phyloP scores from a whole-genome alignment of 1,284 basidiomycete genomes.

The Ceratorhiza oryzae-sativae region DNA sequence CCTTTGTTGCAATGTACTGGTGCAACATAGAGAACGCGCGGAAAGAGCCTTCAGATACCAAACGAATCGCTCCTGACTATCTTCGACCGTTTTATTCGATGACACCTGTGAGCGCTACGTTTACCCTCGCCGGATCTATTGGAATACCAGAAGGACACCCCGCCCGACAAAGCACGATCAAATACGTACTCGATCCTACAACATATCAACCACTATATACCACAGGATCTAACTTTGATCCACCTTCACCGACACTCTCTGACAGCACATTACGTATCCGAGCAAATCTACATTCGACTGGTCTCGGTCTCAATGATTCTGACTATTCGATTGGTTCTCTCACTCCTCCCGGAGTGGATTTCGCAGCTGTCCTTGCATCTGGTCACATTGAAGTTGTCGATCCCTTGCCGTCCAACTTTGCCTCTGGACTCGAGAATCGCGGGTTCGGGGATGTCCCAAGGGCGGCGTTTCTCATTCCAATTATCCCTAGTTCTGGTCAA shows the following conservation, averaged over 20 bases:
- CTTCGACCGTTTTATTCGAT: neutral
- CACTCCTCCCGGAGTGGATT: neutral
- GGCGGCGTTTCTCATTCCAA: slow-evolving; percentile 2
- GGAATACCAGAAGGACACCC: slow-evolving; percentile 40
- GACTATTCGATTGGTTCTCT: neutral
- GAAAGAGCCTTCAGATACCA: neutral
- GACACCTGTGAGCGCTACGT: slow-evolving; percentile 6
- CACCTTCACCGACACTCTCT: neutral
- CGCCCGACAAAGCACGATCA: neutral
- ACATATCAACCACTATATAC: neutral
- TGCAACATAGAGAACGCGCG: slow-evolving; percentile 28
- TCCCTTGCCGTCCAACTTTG: slow-evolving; percentile 10
- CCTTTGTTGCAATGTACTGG: slow-evolving; percentile 36
- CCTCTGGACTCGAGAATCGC: neutral
- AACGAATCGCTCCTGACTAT: neutral
- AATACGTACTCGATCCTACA: slow-evolving; percentile 21
- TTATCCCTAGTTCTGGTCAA: neutral
- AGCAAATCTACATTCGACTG: neutral
- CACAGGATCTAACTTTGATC: neutral
- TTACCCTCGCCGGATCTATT: slow-evolving; percentile 37
- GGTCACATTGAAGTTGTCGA: slow-evolving; percentile 10
- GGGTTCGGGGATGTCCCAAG: slow-evolving; percentile 12
- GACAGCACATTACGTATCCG: neutral
- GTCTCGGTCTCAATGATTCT: neutral
- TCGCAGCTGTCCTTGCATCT: neutral